Evolutionary conservation across 176 grass and related monocot species (phyloP), one percentile per base, ranked within the genome.

Genomic region (Eragrostis nindensis): DNA sequence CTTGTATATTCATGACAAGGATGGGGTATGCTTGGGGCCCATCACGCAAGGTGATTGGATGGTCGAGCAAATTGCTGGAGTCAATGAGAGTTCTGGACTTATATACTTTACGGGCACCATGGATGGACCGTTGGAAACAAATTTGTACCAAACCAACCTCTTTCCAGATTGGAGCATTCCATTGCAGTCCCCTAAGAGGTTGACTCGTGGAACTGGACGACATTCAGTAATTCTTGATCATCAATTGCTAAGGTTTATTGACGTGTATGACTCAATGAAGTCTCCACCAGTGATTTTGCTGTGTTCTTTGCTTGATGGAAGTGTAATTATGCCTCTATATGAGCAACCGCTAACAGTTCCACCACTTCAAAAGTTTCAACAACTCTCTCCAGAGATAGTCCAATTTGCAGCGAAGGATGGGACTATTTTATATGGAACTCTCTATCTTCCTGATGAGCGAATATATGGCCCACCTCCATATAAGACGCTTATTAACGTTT

Each of bases 211-310:
- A 49, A 93, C 84, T 54, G 93, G 97, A 43, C 86, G 97, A 6
- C 97, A 99, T 89, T 87, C 74, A 49, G 97, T 96, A 44, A 93
- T 91, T 82, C 93, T 99, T 61, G 97, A 99, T 76, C 97, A 99
- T 86, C 93, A 99, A 44, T 86, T 96, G 69, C 85, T 93, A 43
- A 89, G 82, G 80, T 99, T 99, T 79, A 93, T 99, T 84, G 93
- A 99, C 82, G 91, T 96, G 52, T 92, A 93, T 45, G 97, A 99
- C 80, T 96, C 92, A 57, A 26, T 91, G 74, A 99, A 84, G 56
- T 86, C 80, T 45, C 97, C 97, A 79, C 97, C 93, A 38, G 92
- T 84, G 75, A 87, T 99, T 65, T 75, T 82, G 14, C 46, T 99
- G 52, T 96, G 97, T 83, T 93, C 97, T 30, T 91, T 99, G 80